Evolutionary conservation across 1,284 basidiomycete genomes (phyloP).

Genomic region (Trichosporon ovoides): DNA sequence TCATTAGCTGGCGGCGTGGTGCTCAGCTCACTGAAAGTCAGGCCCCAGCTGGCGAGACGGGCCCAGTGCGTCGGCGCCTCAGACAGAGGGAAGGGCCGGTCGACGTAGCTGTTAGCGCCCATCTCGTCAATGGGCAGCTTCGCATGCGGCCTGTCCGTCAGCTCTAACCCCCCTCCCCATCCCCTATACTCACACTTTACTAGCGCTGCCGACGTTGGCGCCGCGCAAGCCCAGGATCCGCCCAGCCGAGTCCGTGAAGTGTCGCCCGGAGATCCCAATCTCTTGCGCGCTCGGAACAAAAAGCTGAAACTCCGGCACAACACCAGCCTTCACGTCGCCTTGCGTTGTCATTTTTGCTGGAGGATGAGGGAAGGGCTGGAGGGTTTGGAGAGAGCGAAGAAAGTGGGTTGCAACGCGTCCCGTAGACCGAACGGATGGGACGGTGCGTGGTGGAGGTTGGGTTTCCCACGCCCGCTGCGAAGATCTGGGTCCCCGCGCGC

Average conservation of each 20-base stretch:
- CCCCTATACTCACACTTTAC: constrained; percentile 76
- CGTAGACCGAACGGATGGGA: no score
- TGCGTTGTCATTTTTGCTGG: not conserved
- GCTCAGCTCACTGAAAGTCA: constrained; percentile 64
- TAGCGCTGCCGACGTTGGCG: constrained; percentile 71
- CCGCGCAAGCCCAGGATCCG: constrained; percentile 71
- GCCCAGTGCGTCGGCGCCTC: constrained; percentile 78
- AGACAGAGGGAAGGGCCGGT: constrained; percentile 73
- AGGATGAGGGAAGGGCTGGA: no score
- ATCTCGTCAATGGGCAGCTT: constrained; percentile 42
- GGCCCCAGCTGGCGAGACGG: constrained; percentile 72
- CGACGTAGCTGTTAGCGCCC: constrained; percentile 67
- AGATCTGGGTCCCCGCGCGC: not conserved
- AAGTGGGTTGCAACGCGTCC: no score
- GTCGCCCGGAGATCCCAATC: constrained; percentile 53
- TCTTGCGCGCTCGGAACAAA: constrained; percentile 16
- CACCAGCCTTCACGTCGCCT: not conserved
- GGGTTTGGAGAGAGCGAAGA: not conserved
- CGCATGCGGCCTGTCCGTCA: constrained; percentile 10
- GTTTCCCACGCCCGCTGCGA: not conserved
- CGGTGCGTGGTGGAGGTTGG: not conserved
- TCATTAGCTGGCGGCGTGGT: constrained; percentile 1
- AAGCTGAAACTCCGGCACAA: constrained; percentile 1
- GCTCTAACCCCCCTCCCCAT: no score
- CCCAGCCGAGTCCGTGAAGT: constrained; percentile 71